Evolutionary conservation across 352 stramenopile species (phyloP).

Genomic region (Pythium plurisporium): DNA sequence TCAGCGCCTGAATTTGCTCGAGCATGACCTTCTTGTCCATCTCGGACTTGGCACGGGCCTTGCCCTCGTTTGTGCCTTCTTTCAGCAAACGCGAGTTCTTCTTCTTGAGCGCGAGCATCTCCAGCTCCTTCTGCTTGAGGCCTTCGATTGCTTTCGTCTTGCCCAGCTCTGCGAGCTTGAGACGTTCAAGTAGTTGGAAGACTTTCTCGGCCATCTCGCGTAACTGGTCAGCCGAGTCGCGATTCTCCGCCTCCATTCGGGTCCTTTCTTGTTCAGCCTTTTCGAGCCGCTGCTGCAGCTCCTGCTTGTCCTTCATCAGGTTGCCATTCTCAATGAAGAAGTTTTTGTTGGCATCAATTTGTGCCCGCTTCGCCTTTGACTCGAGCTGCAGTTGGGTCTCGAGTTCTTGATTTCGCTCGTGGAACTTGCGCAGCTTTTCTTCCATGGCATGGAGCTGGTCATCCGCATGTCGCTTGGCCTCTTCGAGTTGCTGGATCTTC

Average conservation of each 20-base stretch:
- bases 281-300: conserved; percentile 83
- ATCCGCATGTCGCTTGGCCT: conserved; percentile 89
- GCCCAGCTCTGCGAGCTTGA: conserved; percentile 94
- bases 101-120: conserved; percentile 93
- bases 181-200: conserved; percentile 94
- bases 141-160: conserved; percentile 95
- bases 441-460: conserved; percentile 88
- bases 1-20: conserved; percentile 92
- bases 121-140: conserved; percentile 93
- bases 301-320: conserved; percentile 63
- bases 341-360: conserved; percentile 92
- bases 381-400: conserved; percentile 95
- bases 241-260: conserved; percentile 93
- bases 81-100: conserved; percentile 93
- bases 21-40: conserved; percentile 93
- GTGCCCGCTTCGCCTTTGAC: conserved; percentile 86
- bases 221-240: conserved; percentile 93
- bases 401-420: conserved; percentile 88
- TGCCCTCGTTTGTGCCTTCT: conserved; percentile 91
- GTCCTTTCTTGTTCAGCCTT: conserved; percentile 90
- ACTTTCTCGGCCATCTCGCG: conserved; percentile 97
- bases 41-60: conserved; percentile 91
- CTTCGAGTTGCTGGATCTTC: conserved; percentile 94
- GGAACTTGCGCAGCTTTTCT: conserved; percentile 87
- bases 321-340: conserved; percentile 85